Conservation (phyloP, 805 yeast genomes). For the Lachancea sp. region DNA sequence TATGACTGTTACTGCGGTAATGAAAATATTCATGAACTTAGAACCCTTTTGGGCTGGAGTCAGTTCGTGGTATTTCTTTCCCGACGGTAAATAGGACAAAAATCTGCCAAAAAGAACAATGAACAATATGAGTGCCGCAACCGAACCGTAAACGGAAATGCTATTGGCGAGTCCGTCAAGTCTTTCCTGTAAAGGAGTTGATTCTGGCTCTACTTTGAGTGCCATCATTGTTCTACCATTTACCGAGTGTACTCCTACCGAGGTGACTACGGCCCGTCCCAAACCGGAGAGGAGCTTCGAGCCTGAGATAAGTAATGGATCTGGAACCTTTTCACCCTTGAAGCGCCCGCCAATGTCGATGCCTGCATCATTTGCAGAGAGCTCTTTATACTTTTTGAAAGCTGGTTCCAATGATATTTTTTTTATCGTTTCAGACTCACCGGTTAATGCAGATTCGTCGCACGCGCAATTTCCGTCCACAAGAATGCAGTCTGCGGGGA, state of each 20-base stretch:
- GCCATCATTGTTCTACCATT: constrained; percentile 90
- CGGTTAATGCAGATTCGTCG: constrained; percentile 90
- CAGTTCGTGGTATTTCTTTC: constrained; percentile 39
- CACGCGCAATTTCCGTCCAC: constrained; percentile 72
- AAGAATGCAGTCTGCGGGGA: constrained; percentile 82
- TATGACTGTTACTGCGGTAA: constrained; percentile 84
- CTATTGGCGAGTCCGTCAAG: constrained; percentile 81
- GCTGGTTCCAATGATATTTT: constrained; percentile 52
- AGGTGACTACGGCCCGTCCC: constrained; percentile 80
- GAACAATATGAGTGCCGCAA: constrained; percentile 79
- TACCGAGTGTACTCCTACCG: constrained; percentile 84
- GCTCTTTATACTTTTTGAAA: constrained; percentile 26
- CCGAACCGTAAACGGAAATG: constrained; percentile 88
- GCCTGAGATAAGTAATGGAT: constrained; percentile 87
- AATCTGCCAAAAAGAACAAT: constrained; percentile 73
- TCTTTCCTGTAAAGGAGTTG: constrained; percentile 84
- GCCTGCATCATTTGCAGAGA: constrained; percentile 18
- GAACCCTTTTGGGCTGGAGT: constrained; percentile 75
- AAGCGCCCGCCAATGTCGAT: constrained; percentile 34
- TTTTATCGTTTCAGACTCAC: constrained; percentile 80
- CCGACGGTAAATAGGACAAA: constrained; percentile 51
- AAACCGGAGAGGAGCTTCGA: constrained; percentile 81
- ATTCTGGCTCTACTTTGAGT: constrained; percentile 65
- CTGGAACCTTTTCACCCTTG: constrained; percentile 49
- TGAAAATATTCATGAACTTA: constrained; percentile 74